Conservation (phyloP, 2,329 filamentous ascomycete genomes). For the Pseudovirgaria hyperparasitica region DNA sequence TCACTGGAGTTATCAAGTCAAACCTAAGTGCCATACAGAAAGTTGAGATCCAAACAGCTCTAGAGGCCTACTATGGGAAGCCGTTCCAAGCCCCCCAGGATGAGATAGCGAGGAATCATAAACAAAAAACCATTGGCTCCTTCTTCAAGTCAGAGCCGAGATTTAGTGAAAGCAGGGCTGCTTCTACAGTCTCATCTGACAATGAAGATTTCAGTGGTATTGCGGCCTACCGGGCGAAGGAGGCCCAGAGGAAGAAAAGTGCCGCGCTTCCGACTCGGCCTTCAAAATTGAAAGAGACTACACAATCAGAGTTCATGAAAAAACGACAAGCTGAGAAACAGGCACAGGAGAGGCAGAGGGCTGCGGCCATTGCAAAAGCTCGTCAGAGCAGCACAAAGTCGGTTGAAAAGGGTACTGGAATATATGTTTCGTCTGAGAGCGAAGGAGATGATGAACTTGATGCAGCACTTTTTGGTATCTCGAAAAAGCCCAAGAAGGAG, state of each 20-base stretch:
- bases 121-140: conserved; percentile 7
- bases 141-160: background rate
- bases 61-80: conserved; percentile 40
- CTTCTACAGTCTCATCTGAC: too few species aligned
- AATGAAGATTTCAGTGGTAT: too few species aligned
- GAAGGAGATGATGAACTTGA: conserved; percentile 45
- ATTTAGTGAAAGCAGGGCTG: too few species aligned
- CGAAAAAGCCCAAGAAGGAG: conserved; percentile 32
- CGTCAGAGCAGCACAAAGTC: conserved; percentile 63
- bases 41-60: conserved; percentile 57
- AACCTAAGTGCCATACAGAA: conserved; percentile 74
- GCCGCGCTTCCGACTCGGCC: too few species aligned
- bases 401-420: conserved; percentile 59
- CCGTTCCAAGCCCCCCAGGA: background rate
- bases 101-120: conserved; percentile 14
- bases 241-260: too few species aligned
- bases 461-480: conserved; percentile 54
- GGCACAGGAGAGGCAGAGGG: conserved; percentile 59
- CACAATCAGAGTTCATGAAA: conserved; percentile 48
- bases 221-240: too few species aligned
- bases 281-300: conserved; percentile 10
- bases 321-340: conserved; percentile 64
- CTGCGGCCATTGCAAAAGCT: conserved; percentile 56
- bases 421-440: conserved; percentile 77
- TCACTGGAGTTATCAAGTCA: conserved; percentile 54